These are phyloP conservation scores for Plasmodium falciparum DNA, from an alignment of 169 alveolate species.

Conservation along the genomic window DNA sequence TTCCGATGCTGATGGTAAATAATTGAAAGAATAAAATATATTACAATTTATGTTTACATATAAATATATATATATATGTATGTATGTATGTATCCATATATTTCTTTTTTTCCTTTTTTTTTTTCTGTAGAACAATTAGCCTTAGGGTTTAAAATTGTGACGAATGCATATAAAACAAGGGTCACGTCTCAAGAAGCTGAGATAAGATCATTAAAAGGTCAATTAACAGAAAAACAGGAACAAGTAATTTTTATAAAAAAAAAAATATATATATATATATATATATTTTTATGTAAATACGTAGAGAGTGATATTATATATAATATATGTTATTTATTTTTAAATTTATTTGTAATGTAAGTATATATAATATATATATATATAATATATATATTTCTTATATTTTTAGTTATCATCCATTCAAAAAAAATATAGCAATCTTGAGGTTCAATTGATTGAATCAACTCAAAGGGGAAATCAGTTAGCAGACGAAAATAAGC, in stretches of 20 bases:
- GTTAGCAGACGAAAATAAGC: conserved; percentile 88
- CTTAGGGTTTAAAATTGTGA: conserved; percentile 87
- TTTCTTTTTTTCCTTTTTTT: conserved; percentile 3
- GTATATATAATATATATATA: background rate
- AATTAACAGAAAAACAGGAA: conserved; percentile 86
- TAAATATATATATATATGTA: background rate
- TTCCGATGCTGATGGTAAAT: conserved; percentile 86
- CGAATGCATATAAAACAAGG: conserved; percentile 90
- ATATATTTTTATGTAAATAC: background rate
- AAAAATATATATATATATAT: no score
- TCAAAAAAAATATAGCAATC: conserved; percentile 88
- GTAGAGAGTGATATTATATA: no score
- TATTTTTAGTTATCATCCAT: conserved; percentile 81
- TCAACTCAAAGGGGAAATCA: conserved; percentile 90
- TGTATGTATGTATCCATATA: background rate
- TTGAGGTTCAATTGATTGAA: conserved; percentile 89
- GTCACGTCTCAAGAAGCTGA: conserved; percentile 87
- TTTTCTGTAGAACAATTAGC: conserved; percentile 87
- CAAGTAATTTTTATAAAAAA: conserved; percentile 70
- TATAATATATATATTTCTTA: background rate
- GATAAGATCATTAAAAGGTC: conserved; percentile 85
- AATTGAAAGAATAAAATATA: background rate
- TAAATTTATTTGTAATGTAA: background rate
- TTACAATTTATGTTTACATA: background rate
- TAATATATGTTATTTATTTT: background rate